phyloP scores from a whole-genome alignment of 164 flowering plant genomes.

The Vitis cinerea region DNA sequence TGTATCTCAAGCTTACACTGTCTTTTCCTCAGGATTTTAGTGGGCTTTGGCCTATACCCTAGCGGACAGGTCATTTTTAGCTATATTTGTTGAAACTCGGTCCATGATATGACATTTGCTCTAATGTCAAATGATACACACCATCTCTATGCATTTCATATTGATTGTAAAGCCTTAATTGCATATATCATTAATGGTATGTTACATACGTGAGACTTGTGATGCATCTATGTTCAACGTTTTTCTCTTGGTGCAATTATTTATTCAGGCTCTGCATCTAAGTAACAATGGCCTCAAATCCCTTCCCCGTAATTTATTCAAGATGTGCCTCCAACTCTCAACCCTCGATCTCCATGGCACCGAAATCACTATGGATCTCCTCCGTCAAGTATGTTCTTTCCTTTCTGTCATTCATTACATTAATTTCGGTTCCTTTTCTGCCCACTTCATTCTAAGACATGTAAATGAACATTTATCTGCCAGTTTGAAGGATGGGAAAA shows the following conservation, averaged over 20 bases:
- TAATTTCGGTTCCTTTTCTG: neutral
- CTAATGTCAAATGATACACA: too few species aligned
- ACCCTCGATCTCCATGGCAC: conserved; percentile 88
- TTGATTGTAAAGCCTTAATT: too few species aligned
- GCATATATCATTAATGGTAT: too few species aligned
- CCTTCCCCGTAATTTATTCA: conserved; percentile 65
- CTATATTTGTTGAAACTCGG: too few species aligned
- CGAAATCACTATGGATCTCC: conserved; percentile 75
- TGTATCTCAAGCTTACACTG: too few species aligned
- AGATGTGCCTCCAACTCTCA: conserved; percentile 58
- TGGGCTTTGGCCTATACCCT: too few species aligned
- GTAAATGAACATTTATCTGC: neutral
- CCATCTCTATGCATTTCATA: too few species aligned
- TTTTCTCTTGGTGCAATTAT: neutral
- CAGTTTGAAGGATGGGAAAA: conserved; percentile 91
- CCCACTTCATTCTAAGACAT: neutral
- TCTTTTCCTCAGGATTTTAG: too few species aligned
- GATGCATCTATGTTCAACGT: too few species aligned
- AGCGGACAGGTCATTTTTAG: too few species aligned
- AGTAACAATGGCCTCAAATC: conserved; percentile 70
- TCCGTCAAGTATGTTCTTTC: conserved; percentile 61
- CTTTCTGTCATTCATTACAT: neutral
- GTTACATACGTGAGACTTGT: too few species aligned
- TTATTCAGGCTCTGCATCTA: conserved; percentile 63
- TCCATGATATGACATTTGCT: too few species aligned